phyloP scores from a whole-genome alignment of 139 green algal species.

The Marvania coccoides region DNA sequence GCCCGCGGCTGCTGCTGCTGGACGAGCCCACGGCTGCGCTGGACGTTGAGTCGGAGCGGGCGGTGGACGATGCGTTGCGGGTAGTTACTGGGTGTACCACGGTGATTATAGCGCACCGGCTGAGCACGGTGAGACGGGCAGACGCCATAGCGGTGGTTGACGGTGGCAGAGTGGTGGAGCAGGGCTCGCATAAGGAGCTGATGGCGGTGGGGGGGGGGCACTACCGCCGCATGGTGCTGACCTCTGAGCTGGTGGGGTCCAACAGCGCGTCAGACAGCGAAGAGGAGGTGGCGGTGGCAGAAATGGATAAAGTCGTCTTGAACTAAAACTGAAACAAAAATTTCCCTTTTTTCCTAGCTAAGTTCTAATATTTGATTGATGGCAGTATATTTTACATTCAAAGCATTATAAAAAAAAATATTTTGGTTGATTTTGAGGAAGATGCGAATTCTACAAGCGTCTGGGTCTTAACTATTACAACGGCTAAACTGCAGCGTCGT shows the following conservation, averaged over 20 bases:
- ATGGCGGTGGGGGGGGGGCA: conserved; percentile 28
- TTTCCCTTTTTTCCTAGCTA: not conserved
- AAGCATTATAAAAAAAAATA: not conserved
- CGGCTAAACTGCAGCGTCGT: not conserved
- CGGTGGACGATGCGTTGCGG: conserved; percentile 40
- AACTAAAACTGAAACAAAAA: too few relatives aligned
- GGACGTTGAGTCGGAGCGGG: conserved; percentile 58
- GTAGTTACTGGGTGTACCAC: conserved; percentile 52
- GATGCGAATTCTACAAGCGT: not conserved
- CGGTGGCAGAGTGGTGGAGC: conserved; percentile 41
- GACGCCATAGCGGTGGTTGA: conserved; percentile 68
- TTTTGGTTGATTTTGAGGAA: not conserved
- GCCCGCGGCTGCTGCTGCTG: conserved; percentile 62
- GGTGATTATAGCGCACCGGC: conserved; percentile 84
- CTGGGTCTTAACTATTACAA: too few relatives aligned
- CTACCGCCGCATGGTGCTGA: conserved; percentile 40
- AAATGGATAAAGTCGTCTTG: not conserved
- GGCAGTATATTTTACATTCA: not conserved
- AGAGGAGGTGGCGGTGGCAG: not conserved
- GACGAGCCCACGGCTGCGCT: conserved; percentile 65
- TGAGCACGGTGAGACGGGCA: conserved; percentile 77
- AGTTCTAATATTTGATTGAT: too few relatives aligned
- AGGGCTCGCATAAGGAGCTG: conserved; percentile 45
- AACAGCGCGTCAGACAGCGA: not conserved
- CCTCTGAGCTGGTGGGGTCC: not conserved